phyloP scores from a whole-genome alignment of 2,329 filamentous ascomycete species.

The Ophiostoma sp. region DNA sequence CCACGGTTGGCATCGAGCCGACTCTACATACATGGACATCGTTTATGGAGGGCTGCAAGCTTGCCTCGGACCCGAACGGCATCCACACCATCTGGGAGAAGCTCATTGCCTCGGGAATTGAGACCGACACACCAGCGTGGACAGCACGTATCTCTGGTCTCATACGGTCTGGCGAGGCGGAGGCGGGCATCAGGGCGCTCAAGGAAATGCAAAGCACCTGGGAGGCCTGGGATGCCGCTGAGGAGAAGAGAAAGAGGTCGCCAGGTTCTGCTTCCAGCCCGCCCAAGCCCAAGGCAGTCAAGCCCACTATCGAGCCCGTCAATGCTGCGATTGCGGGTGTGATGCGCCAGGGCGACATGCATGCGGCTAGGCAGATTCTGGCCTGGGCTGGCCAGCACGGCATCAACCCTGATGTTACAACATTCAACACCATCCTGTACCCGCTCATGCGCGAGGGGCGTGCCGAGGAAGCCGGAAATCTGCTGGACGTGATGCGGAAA shows the following conservation, averaged over 20 bases:
- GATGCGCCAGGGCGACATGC: constrained; percentile 44
- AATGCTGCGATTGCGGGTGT: constrained; percentile 66
- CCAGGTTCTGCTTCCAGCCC: constrained; percentile 16
- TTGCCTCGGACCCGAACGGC: constrained; percentile 51
- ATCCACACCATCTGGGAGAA: constrained; percentile 63
- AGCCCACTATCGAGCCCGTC: constrained; percentile 59
- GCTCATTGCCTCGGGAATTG: constrained; percentile 51
- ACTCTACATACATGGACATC: constrained; percentile 63
- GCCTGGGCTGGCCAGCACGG: constrained; percentile 53
- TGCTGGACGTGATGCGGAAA: constrained; percentile 56
- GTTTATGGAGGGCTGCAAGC: constrained; percentile 67
- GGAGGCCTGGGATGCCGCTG: constrained; percentile 35
- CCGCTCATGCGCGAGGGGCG: constrained; percentile 50
- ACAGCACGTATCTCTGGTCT: constrained; percentile 63
- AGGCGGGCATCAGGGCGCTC: constrained; percentile 57
- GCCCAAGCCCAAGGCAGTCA: constrained; percentile 38
- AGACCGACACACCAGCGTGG: constrained; percentile 64
- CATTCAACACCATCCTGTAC: constrained; percentile 66
- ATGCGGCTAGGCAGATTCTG: constrained; percentile 51
- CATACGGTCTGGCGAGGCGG: constrained; percentile 49
- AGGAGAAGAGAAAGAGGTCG: neutral
- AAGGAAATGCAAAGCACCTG: constrained; percentile 61
- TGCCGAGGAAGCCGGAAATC: constrained; percentile 42
- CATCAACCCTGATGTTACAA: constrained; percentile 52
- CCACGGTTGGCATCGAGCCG: constrained; percentile 48